A percentile compares a stretch with the other conserved stretches of the same genome.
Conservation (phyloP, 1,284 basidiomycete species). For the Irpex sp. region DNA sequence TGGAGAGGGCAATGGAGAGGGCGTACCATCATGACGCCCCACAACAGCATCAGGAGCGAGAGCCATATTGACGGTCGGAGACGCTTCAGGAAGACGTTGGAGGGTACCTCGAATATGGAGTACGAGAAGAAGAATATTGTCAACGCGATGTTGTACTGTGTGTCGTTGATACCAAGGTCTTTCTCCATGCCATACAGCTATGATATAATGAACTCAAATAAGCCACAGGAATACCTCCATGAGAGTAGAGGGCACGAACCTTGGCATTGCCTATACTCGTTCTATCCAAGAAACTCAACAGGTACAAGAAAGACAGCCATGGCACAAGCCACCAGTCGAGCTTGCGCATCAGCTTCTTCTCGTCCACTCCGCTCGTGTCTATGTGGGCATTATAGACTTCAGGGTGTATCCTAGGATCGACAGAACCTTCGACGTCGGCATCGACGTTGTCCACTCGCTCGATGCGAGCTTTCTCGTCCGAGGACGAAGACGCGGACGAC, state of each 20-base stretch:
- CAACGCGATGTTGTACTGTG: conserved; percentile 60
- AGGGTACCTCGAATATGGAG: conserved; percentile 60
- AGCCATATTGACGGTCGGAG: conserved; percentile 68
- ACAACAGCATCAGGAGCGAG: conserved; percentile 59
- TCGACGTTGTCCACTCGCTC: conserved; percentile 5
- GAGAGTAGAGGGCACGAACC: conserved; percentile 30
- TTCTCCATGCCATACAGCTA: conserved; percentile 56
- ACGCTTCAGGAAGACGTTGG: conserved; percentile 68
- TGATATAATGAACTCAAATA: not conserved
- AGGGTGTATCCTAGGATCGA: conserved; percentile 9
- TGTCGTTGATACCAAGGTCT: conserved; percentile 50
- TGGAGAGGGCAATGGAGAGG: not conserved
- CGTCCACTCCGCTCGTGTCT: conserved; percentile 55
- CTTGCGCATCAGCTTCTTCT: conserved; percentile 61
- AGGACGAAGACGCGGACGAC: conserved; percentile 8
- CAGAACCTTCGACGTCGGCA: conserved; percentile 20
- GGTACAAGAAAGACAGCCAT: conserved; percentile 70
- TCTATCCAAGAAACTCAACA: conserved; percentile 74
- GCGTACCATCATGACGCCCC: conserved; percentile 70
- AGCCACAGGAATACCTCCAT: not conserved
- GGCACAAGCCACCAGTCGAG: conserved; percentile 63
- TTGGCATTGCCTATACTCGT: conserved; percentile 82
- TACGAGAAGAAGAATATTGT: conserved; percentile 63
- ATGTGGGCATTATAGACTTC: conserved; percentile 46
- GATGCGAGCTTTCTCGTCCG: conserved; percentile 7